Evolutionary conservation across 768 basidiomycete species (phyloP).

Genomic region (Termitomyces titanicus): DNA sequence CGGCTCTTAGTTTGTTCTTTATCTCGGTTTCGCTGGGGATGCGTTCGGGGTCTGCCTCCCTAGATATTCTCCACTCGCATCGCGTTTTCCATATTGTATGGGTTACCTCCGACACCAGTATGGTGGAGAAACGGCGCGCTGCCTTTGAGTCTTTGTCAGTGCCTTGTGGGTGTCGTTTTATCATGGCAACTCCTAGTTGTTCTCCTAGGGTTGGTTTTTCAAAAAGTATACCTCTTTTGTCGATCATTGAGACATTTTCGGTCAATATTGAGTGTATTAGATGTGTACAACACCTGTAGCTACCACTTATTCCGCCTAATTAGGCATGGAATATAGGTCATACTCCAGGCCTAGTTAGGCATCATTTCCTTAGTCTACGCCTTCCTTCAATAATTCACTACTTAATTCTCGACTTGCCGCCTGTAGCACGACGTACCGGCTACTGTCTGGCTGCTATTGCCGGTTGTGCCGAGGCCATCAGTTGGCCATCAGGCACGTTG

Average conservation of each 20-base stretch:
- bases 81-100: conserved; percentile 26
- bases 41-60: conserved; percentile 2
- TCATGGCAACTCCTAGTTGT: not conserved
- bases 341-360: no score
- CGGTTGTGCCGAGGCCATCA: no score
- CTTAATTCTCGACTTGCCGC: not conserved
- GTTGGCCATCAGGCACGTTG: no score
- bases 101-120: conserved; percentile 24
- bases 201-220: not conserved
- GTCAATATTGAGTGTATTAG: no score
- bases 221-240: not conserved
- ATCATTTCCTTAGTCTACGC: no score
- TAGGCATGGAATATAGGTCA: no score
- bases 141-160: conserved; percentile 1
- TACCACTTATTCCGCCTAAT: no score
- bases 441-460: not conserved
- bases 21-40: conserved; percentile 1
- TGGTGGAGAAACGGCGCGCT: conserved; percentile 19
- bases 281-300: no score
- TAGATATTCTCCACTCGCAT: conserved; percentile 20
- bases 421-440: not conserved
- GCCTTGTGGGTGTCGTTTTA: not conserved
- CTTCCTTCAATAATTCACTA: not conserved
- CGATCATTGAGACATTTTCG: no score
- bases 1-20: no score